Conservation (phyloP, 495 filamentous ascomycete genomes). For the Delitschia confertaspora region DNA sequence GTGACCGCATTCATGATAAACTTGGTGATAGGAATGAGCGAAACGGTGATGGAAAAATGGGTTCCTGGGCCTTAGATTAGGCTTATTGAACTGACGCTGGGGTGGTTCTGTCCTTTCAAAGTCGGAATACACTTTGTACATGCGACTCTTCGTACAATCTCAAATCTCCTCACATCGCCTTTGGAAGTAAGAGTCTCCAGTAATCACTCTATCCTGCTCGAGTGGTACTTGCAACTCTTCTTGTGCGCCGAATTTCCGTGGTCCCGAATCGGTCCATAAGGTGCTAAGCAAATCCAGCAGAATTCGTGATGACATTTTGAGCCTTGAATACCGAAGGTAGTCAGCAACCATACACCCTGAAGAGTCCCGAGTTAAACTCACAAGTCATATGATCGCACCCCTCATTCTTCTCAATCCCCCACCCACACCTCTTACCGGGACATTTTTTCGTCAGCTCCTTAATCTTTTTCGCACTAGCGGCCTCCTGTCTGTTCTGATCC, state of each 20-base stretch:
- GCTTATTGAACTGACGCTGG: too few species aligned
- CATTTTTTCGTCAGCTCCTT: conserved; percentile 30
- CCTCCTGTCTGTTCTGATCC: conserved; percentile 26
- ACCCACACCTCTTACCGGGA: conserved; percentile 26
- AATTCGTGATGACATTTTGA: conserved; percentile 29
- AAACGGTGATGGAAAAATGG: too few species aligned
- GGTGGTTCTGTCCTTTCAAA: too few species aligned
- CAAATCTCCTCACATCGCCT: too few species aligned
- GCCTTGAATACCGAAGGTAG: conserved; percentile 10
- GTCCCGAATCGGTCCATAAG: conserved; percentile 7
- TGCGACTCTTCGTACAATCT: too few species aligned
- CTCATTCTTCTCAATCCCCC: conserved; percentile 31
- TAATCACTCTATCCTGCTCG: conserved; percentile 4
- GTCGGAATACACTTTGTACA: too few species aligned
- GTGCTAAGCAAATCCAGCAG: conserved; percentile 31
- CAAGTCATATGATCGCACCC: conserved; percentile 34
- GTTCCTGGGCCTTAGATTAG: too few species aligned
- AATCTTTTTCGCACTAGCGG: conserved; percentile 19
- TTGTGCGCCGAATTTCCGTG: conserved; percentile 12
- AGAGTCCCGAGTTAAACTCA: conserved; percentile 7
- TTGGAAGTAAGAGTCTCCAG: too few species aligned
- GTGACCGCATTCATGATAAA: too few species aligned
- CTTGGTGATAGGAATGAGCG: too few species aligned
- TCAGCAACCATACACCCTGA: not conserved
- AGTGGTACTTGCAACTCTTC: conserved; percentile 13